Base-by-base conservation (phyloP, 192 early-diverging fungal species). In the Umbelopsis sp. region DNA sequence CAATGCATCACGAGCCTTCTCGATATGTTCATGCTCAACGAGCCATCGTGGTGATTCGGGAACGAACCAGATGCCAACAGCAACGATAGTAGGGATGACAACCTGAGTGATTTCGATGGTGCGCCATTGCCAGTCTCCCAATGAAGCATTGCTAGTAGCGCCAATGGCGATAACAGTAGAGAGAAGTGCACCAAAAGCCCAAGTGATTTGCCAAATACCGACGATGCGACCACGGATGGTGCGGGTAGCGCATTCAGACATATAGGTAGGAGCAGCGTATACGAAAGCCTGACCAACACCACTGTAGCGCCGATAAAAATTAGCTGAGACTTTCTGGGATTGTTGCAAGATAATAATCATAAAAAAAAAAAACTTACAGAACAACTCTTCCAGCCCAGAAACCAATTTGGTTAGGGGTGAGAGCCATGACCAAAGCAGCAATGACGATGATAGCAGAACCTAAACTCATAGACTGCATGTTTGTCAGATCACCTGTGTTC, bases 41-140 rank as follows among this genome's bases (percentile, higher is more conserved):
- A 94, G 82, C 92, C 93, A 94, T 75, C 93, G 90, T 2, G 93
- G 91, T 3, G 93, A 94, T 73, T 84, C 89, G 22, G 93, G 94
- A 81, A 96, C 89, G 71, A 94, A 85, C 16, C 79, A 52, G 77
- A 89, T 91, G 36, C 88, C 73, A 21, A 85, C 8, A 25, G 91
- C 74, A 29, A 97, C 78, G 21, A 93, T 75, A 17, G 83, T 24
- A 29, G 88, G 90, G 2, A 93, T 92, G 21, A 93, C 83, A 14
- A 90, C 76, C 80, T 97, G 95, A 50, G 95, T 76, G 38, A 67
- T 24, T 34, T 45, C 41, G 38, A 67, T 47, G 21, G 45, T 24
- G 45, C 66, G 66, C 66, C 66, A 67, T n/a, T 67, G 36, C 66
- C 66, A 67, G 2, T 43, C 10, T 4, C 45, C 66, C 4, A 67